These are phyloP conservation scores for Colletotrichum sp. DNA, from an alignment of 2,329 filamentous ascomycete genomes.

Conservation along the genomic window DNA sequence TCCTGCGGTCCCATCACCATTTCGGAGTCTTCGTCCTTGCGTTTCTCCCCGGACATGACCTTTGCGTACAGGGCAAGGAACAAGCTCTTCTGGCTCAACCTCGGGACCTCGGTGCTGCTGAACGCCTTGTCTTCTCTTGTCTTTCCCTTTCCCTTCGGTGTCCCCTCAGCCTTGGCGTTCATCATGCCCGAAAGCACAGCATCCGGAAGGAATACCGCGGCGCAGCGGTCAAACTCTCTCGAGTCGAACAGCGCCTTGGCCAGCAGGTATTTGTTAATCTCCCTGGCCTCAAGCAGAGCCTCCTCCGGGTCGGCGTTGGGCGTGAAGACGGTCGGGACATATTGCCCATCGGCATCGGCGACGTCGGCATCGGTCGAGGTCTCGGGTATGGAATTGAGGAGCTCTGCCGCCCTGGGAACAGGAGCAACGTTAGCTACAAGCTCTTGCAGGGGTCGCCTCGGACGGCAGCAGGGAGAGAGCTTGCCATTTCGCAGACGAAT, in stretches of 20 bases:
- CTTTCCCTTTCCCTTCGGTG: conserved; percentile 67
- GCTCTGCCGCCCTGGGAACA: conserved; percentile 81
- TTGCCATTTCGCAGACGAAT: conserved; percentile 96
- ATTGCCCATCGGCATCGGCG: conserved; percentile 33
- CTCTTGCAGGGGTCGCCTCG: not conserved
- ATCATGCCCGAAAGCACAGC: conserved; percentile 74
- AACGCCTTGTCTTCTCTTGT: conserved; percentile 28
- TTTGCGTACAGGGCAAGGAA: conserved; percentile 94
- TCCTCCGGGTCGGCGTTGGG: conserved; percentile 73
- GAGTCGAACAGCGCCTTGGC: conserved; percentile 96
- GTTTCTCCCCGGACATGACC: conserved; percentile 92
- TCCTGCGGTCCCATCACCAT: conserved; percentile 97
- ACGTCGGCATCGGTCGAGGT: conserved; percentile 59
- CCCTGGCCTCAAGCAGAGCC: conserved; percentile 75
- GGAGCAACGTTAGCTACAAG: conserved; percentile 12
- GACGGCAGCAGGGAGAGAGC: not conserved
- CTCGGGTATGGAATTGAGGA: conserved; percentile 82
- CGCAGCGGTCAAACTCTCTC: conserved; percentile 91
- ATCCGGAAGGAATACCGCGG: conserved; percentile 85
- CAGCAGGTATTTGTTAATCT: conserved; percentile 83
- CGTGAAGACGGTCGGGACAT: conserved; percentile 53
- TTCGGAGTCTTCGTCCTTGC: conserved; percentile 94
- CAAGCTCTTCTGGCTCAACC: conserved; percentile 85
- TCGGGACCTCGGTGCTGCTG: conserved; percentile 45
- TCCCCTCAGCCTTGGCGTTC: conserved; percentile 48